A percentile compares a stretch with the other conserved stretches of the same genome.
Conservation (phyloP, 2,329 filamentous ascomycete species). For the Tolypocladium inflatum region DNA sequence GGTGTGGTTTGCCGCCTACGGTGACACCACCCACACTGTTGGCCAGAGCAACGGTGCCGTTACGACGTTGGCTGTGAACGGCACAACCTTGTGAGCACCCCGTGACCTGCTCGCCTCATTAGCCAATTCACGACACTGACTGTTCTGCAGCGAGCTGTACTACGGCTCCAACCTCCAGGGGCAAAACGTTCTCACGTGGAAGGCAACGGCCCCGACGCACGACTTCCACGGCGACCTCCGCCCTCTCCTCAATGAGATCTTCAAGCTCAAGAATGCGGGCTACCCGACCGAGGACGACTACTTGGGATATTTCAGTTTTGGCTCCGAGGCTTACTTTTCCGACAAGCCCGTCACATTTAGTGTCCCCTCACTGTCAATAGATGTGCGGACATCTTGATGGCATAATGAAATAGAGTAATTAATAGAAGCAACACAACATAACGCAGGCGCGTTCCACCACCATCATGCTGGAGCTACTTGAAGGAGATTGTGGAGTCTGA, state of each 20-base stretch:
- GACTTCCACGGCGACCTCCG: slow-evolving; percentile 37
- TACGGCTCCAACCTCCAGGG: slow-evolving; percentile 23
- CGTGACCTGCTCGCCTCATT: not conserved
- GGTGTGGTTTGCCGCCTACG: slow-evolving; percentile 44
- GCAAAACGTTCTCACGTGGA: slow-evolving; percentile 43
- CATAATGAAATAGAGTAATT: not conserved
- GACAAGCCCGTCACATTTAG: slow-evolving; percentile 36
- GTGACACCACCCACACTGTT: slow-evolving; percentile 36
- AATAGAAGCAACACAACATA: not conserved
- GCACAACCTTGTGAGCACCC: slow-evolving; percentile 29
- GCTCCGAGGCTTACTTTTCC: slow-evolving; percentile 38
- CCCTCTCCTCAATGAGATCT: slow-evolving; percentile 32
- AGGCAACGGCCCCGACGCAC: slow-evolving; percentile 22
- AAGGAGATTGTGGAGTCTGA: not conserved
- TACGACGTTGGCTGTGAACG: slow-evolving; percentile 26
- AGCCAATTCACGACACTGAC: not conserved
- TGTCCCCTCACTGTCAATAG: slow-evolving; percentile 28
- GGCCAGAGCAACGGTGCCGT: slow-evolving; percentile 25
- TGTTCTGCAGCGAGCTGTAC: slow-evolving; percentile 27
- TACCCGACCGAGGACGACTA: slow-evolving; percentile 33
- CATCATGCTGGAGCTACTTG: not conserved
- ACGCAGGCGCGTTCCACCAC: no score
- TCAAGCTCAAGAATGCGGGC: slow-evolving; percentile 18
- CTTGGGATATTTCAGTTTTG: slow-evolving; percentile 42
- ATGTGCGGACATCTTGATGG: slow-evolving; percentile 14